These are phyloP conservation scores for Triticum turgidum DNA, from an alignment of 176 grass and related monocot genomes.

Conservation along the genomic window DNA sequence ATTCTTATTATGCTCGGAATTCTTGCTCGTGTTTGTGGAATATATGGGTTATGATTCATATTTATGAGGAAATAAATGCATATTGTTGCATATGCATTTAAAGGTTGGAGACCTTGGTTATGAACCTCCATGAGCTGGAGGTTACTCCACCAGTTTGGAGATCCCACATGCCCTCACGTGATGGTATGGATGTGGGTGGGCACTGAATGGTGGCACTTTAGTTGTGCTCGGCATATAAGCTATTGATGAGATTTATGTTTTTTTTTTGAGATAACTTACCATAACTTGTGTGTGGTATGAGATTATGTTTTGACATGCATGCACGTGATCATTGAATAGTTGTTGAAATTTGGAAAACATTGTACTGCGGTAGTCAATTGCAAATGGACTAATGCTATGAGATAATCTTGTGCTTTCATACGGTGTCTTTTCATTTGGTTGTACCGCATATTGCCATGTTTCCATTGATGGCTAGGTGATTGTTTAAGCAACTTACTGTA, in stretches of 20 bases:
- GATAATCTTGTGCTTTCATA: background rate
- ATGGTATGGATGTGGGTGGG: background rate
- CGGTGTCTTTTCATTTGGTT: slow-evolving; percentile 1
- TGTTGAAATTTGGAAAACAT: slow-evolving; percentile 2
- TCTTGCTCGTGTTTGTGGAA: background rate
- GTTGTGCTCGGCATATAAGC: background rate
- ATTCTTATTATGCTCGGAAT: background rate
- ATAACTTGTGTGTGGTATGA: background rate
- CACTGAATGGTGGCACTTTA: background rate
- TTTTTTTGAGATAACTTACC: background rate
- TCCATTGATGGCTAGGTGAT: slow-evolving; percentile 1
- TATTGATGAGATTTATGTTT: background rate
- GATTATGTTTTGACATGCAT: slow-evolving; percentile 18
- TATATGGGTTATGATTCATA: background rate
- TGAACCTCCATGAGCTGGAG: background rate
- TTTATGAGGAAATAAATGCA: background rate
- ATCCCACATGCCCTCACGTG: background rate
- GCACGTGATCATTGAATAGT: background rate
- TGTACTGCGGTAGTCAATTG: background rate
- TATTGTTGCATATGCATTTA: background rate
- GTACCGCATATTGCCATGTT: slow-evolving; percentile 2
- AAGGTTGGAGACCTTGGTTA: slow-evolving; percentile 10
- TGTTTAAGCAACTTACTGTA: background rate
- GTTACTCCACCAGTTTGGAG: background rate
- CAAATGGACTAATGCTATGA: background rate